A percentile compares a stretch with the other conserved stretches of the same genome.
phyloP scores from a whole-genome alignment of 306 rosid genomes.

The Quercus cerris region DNA sequence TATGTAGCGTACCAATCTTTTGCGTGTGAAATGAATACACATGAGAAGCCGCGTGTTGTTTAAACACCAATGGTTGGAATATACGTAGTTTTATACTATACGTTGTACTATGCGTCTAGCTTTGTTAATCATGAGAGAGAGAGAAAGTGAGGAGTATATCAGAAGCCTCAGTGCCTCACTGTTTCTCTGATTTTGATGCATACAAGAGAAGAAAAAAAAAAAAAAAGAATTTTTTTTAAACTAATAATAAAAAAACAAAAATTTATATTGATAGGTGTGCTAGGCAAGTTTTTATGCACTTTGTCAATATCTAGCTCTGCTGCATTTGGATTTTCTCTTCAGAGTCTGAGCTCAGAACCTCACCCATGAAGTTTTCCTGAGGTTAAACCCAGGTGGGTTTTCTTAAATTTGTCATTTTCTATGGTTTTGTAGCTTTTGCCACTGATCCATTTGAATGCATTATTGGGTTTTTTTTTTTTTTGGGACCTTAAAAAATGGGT shows the following conservation, averaged over 20 bases:
- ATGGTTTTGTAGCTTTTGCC: neutral
- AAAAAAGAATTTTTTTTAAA: neutral
- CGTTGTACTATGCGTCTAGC: constrained; percentile 20
- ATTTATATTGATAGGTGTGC: constrained; percentile 1
- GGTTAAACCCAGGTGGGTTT: constrained; percentile 44
- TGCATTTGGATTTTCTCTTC: constrained; percentile 36
- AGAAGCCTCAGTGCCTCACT: constrained; percentile 38
- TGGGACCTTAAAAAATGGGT: neutral
- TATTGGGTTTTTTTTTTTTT: constrained; percentile 6
- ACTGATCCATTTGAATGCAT: constrained; percentile 23
- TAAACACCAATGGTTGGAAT: neutral
- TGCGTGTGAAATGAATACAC: constrained; percentile 4
- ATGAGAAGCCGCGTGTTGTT: neutral
- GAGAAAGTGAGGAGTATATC: constrained; percentile 25
- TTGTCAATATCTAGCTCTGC: constrained; percentile 23
- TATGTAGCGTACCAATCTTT: neutral
- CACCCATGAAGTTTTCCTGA: constrained; percentile 8
- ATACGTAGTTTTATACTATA: constrained; percentile 12
- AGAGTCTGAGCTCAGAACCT: constrained; percentile 4
- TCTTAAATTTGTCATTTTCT: neutral
- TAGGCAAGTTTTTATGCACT: constrained; percentile 21
- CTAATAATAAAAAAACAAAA: neutral
- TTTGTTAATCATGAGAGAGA: constrained; percentile 39
- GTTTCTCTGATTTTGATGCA: constrained; percentile 52
- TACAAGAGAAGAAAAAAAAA: constrained; percentile 7